phyloP scores from a whole-genome alignment of 148 eudicot species.

The Diospyros kaki region DNA sequence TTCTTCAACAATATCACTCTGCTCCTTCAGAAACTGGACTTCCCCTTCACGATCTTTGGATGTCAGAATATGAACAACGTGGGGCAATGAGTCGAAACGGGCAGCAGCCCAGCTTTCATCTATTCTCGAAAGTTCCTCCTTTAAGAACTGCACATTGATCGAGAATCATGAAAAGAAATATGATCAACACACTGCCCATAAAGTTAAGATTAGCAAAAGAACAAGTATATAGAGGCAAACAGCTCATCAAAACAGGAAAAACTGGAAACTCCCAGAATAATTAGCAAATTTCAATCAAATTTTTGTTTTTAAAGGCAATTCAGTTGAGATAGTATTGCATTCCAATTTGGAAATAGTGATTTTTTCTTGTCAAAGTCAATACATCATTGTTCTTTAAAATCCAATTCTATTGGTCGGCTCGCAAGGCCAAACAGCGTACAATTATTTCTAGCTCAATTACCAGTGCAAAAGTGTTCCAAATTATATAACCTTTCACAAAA shows the following conservation, averaged over 20 bases:
- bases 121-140: slow-evolving; percentile 67
- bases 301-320: background rate
- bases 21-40: slow-evolving; percentile 66
- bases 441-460: no score
- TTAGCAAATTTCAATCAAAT: no score
- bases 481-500: background rate
- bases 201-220: background rate
- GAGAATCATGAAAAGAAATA: background rate
- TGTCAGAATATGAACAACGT: slow-evolving; percentile 89
- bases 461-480: background rate
- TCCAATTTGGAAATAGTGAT: background rate
- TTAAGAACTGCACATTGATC: slow-evolving; percentile 51
- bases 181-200: slow-evolving; percentile 2
- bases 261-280: background rate
- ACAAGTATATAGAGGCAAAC: background rate
- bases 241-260: background rate
- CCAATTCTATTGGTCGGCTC: no score
- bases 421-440: no score
- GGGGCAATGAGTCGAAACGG: slow-evolving; percentile 92
- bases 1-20: slow-evolving; percentile 89
- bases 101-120: slow-evolving; percentile 94
- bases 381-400: no score
- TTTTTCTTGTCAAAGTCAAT: background rate
- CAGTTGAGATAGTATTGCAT: background rate
- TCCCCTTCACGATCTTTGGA: slow-evolving; percentile 90